Conservation (phyloP, 441 rosid species). For the Populus hybrid region DNA sequence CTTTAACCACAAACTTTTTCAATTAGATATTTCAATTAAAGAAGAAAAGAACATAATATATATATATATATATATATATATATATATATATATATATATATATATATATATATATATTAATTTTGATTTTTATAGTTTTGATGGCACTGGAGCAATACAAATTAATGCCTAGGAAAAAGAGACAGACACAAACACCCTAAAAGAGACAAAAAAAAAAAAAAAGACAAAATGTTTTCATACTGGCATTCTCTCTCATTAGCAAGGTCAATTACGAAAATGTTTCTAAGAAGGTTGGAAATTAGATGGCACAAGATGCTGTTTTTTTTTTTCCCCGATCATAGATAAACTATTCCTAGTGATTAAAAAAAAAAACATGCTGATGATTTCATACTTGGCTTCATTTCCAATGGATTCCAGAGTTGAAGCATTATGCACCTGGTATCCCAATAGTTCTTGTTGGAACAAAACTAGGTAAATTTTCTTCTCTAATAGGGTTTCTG, state of each 20-base stretch:
- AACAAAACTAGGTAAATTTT: conserved; percentile 63
- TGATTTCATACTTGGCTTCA: conserved; percentile 10
- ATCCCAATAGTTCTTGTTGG: conserved; percentile 84
- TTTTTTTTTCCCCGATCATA: background rate
- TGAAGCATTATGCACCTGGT: conserved; percentile 85
- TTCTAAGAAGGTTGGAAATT: conserved; percentile 66
- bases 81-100: too few relatives aligned
- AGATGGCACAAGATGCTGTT: background rate
- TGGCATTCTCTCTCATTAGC: conserved; percentile 84
- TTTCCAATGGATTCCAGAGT: conserved; percentile 87
- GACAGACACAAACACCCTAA: too few relatives aligned
- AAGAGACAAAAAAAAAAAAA: too few relatives aligned
- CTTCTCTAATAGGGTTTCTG: too few relatives aligned
- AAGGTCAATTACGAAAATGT: conserved; percentile 89
- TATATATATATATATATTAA: too few relatives aligned
- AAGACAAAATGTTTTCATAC: conserved; percentile 52
- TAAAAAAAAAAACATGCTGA: background rate
- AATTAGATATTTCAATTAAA: too few relatives aligned
- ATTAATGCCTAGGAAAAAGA: too few relatives aligned
- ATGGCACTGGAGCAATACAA: too few relatives aligned
- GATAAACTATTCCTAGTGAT: background rate
- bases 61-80: too few relatives aligned
- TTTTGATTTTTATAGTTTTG: too few relatives aligned
- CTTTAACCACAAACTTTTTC: too few relatives aligned
- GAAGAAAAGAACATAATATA: too few relatives aligned